Evolutionary conservation across 108 stramenopile species (phyloP).

Genomic region (Nannochloropsis oceanica): DNA sequence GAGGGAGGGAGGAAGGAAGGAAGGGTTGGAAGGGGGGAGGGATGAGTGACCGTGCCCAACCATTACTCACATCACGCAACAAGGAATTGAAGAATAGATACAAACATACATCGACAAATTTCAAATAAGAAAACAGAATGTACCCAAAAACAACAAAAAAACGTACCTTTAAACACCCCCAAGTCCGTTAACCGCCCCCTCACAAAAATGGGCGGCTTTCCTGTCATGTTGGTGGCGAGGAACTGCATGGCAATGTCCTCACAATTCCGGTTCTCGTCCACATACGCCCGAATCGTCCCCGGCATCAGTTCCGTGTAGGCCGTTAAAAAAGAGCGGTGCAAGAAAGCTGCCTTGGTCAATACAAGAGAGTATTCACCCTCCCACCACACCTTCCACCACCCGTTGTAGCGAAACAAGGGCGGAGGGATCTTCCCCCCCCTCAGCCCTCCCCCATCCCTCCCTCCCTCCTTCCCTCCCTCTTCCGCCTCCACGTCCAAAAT

Average conservation of each 20-base stretch:
- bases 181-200: conserved; percentile 3
- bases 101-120: not conserved
- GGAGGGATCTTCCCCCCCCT: too few species aligned
- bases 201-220: conserved; percentile 7
- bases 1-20: not conserved
- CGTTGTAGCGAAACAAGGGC: not conserved
- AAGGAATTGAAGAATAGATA: too few species aligned
- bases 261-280: conserved; percentile 10
- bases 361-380: conserved; percentile 1
- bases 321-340: conserved; percentile 2
- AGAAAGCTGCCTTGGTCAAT: conserved; percentile 19
- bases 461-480: too few species aligned
- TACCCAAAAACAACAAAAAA: too few species aligned
- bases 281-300: not conserved
- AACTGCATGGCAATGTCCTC: conserved; percentile 32
- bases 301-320: conserved; percentile 1
- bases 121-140: not conserved
- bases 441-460: too few species aligned
- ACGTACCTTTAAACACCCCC: conserved; percentile 4
- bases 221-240: not conserved
- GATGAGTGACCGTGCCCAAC: not conserved
- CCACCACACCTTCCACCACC: conserved; percentile 29
- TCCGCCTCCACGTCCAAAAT: not conserved
- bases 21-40: not conserved
- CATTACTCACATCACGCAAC: not conserved